phyloP scores from a whole-genome alignment of 1,139 yeast genomes.

The Yamadazyma songkhlaensis region DNA sequence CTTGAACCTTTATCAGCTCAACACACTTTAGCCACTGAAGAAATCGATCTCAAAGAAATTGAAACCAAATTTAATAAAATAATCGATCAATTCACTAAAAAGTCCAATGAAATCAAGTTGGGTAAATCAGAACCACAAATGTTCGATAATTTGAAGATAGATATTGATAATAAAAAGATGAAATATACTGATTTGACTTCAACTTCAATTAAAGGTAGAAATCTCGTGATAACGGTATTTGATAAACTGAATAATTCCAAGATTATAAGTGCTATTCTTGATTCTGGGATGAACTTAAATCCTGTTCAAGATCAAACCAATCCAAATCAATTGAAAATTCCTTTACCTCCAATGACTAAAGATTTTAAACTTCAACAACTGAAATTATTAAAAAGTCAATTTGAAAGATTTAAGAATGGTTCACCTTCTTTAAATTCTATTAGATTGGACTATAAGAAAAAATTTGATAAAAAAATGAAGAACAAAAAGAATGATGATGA shows the following conservation, averaged over 20 bases:
- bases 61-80: constrained; percentile 47
- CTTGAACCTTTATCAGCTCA: neutral
- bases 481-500: constrained; percentile 59
- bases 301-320: constrained; percentile 75
- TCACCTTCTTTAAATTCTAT: constrained; percentile 48
- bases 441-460: constrained; percentile 61
- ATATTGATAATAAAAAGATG: constrained; percentile 43
- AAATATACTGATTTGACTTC: constrained; percentile 69
- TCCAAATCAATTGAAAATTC: constrained; percentile 69
- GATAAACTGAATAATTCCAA: constrained; percentile 73
- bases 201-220: constrained; percentile 69
- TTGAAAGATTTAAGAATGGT: constrained; percentile 63
- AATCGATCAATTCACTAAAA: constrained; percentile 52
- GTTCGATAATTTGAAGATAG: constrained; percentile 59
- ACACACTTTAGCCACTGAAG: neutral
- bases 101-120: constrained; percentile 58
- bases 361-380: constrained; percentile 61
- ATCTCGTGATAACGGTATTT: constrained; percentile 72
- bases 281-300: constrained; percentile 67
- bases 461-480: constrained; percentile 45
- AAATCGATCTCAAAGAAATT: constrained; percentile 32
- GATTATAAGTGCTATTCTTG: constrained; percentile 67
- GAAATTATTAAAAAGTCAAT: constrained; percentile 59
- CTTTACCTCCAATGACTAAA: constrained; percentile 72
- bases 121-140: constrained; percentile 67